Evolutionary conservation across 805 yeast genomes (phyloP).

Genomic region (Saccharomyces kudriavzevii): DNA sequence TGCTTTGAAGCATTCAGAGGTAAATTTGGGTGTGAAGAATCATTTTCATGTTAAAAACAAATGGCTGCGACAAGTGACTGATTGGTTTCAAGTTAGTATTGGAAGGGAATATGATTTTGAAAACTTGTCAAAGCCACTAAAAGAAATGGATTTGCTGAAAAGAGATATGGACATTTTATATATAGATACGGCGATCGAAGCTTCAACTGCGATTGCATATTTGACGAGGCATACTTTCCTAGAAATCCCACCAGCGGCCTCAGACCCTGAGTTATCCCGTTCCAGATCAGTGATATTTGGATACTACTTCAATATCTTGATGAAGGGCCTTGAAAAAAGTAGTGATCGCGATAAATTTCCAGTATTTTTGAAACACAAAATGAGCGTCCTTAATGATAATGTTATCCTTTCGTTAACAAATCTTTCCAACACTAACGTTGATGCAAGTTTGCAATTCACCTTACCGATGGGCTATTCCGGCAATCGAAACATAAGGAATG

Average conservation of each 20-base stretch:
- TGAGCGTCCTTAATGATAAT: conserved; percentile 50
- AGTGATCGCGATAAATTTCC: conserved; percentile 31
- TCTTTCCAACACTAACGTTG: conserved; percentile 62
- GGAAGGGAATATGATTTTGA: conserved; percentile 32
- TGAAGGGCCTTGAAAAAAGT: conserved; percentile 36
- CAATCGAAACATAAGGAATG: conserved; percentile 54
- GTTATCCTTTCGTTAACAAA: conserved; percentile 60
- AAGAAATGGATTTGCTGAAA: conserved; percentile 29
- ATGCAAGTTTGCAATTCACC: conserved; percentile 68
- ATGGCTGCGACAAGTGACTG: conserved; percentile 39
- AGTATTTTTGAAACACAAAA: conserved; percentile 42
- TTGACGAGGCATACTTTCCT: conserved; percentile 49
- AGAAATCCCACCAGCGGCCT: conserved; percentile 50
- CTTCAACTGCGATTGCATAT: conserved; percentile 49
- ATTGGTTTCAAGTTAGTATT: conserved; percentile 50
- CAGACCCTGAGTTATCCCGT: conserved; percentile 44
- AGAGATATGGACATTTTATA: conserved; percentile 42
- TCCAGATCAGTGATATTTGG: conserved; percentile 57
- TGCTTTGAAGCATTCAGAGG: conserved; percentile 26
- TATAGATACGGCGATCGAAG: conserved; percentile 56
- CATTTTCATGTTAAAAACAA: conserved; percentile 42
- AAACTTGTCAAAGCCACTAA: conserved; percentile 28
- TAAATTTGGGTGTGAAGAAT: conserved; percentile 29
- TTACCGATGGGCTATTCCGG: conserved; percentile 72
- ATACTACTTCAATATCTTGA: conserved; percentile 57